A percentile compares a stretch with the other conserved stretches of the same genome.
These are phyloP conservation scores for Penicillium lagena DNA, from an alignment of 495 filamentous ascomycete genomes.

Conservation along the genomic window DNA sequence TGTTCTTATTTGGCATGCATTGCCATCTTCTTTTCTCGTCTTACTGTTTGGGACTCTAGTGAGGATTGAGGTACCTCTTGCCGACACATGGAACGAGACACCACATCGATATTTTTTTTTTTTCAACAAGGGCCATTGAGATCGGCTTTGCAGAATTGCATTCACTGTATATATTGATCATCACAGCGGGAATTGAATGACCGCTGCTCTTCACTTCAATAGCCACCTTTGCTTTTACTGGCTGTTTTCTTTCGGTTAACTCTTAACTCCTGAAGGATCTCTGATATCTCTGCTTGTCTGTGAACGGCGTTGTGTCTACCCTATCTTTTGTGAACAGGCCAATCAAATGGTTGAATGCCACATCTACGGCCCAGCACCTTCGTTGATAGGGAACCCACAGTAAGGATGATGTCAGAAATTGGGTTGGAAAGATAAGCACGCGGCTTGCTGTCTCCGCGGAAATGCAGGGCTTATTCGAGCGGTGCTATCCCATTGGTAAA, in stretches of 20 bases:
- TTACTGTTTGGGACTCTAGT: neutral
- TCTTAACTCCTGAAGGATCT: neutral
- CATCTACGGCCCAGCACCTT: too few relatives aligned
- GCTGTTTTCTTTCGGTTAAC: neutral
- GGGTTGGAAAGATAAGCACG: too few relatives aligned
- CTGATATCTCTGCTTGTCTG: too few relatives aligned
- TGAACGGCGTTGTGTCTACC: too few relatives aligned
- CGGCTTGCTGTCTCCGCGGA: too few relatives aligned
- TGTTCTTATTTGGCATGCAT: slow-evolving; percentile 1
- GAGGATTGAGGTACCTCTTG: too few relatives aligned
- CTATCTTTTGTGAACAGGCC: too few relatives aligned
- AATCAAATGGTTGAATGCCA: too few relatives aligned
- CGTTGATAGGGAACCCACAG: too few relatives aligned
- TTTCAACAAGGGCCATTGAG: neutral
- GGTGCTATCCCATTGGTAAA: too few relatives aligned
- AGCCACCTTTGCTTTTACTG: neutral
- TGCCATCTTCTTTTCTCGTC: neutral
- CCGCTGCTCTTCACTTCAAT: neutral
- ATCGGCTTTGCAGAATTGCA: slow-evolving; percentile 7
- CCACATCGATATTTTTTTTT: slow-evolving; percentile 2
- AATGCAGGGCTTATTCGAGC: too few relatives aligned
- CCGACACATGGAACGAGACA: neutral
- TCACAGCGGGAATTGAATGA: neutral
- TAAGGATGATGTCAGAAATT: too few relatives aligned
- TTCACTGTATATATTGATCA: slow-evolving; percentile 10